A percentile compares a stretch with the other conserved stretches of the same genome.
Conservation (phyloP, 2,329 filamentous ascomycete genomes). For the Aspergillus fumigatus region DNA sequence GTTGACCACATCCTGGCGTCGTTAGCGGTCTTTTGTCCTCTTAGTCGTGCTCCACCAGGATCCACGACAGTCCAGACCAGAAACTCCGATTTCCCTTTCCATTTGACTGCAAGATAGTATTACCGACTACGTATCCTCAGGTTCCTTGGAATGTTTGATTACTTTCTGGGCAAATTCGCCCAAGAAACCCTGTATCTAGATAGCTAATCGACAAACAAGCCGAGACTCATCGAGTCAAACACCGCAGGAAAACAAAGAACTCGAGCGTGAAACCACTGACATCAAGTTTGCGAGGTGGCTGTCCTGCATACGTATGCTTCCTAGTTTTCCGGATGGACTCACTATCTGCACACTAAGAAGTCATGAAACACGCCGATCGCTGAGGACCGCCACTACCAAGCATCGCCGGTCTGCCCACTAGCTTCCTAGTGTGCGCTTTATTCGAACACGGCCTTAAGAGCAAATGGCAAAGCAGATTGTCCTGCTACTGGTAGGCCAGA, state of each 20-base stretch:
- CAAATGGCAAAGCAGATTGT: not conserved
- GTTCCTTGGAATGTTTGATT: not conserved
- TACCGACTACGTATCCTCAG: not conserved
- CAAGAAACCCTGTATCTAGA: too few relatives aligned
- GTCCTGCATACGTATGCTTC: not conserved
- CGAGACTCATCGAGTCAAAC: not conserved
- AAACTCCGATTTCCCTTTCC: not conserved
- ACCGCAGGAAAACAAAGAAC: not conserved
- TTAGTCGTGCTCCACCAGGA: not conserved
- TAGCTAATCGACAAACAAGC: not conserved
- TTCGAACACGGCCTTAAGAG: not conserved
- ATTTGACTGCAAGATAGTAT: not conserved
- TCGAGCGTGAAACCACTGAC: not conserved
- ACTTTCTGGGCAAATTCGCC: too few relatives aligned
- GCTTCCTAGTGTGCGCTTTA: not conserved
- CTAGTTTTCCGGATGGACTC: not conserved
- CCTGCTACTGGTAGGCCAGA: not conserved
- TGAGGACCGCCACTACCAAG: not conserved
- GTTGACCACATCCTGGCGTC: not conserved
- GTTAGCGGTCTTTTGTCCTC: not conserved
- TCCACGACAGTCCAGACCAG: not conserved
- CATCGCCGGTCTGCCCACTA: not conserved
- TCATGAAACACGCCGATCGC: not conserved
- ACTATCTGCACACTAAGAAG: not conserved
- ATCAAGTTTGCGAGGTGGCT: not conserved